Base-by-base conservation (phyloP, 768 basidiomycete genomes). In the Chalciporus piperatus region DNA sequence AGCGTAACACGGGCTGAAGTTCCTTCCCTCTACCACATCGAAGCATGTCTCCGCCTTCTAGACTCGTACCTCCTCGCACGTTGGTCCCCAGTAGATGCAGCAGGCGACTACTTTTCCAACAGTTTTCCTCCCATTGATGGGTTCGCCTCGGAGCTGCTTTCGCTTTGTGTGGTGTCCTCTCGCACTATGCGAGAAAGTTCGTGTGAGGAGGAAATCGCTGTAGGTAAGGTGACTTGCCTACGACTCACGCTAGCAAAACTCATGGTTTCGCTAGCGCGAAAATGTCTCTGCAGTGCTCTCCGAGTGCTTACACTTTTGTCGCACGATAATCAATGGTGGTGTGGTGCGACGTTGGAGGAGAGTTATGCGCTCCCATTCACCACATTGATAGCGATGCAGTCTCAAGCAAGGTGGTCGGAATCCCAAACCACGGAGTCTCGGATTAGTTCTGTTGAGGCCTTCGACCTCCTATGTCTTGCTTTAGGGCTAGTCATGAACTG, bases 401-500 rank as follows among this genome's bases (percentile, higher is more conserved):
- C 75, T 2, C 74, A 77, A 46, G 45, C 56, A 16, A 50, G 35
- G 33, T 69, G 66, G 66, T 58, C 43, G 9, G 46, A 52, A 33
- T 51, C 46, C 4, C 44, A 33, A 3, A 45, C 20, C 11, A 28
- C 2, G 1, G 63, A 52, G n/a, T 32, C 55, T 43, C 51, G 20
- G 14, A 16, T 40, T 17, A 30, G 43, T 48, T 60, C 68, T 0
- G 70, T 75, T 5, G 73, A 78, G 35, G 70, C 76, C 4, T 72
- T 88, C n/a, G 91, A 92, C 62, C 74, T 78, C 30, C 71, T 90
- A 5, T 92, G 89, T 64, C 82, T 92, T 23, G 78, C 83, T 6
- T 76, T 92, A 6, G 90, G 84, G 1, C 70, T 92, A 10, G 70
- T 92, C 37, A 89, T 88, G 47, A 92, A 91, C 65, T 71, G 92